Evolutionary conservation across 768 basidiomycete genomes (phyloP).

Genomic region (Amanita jacksonii): DNA sequence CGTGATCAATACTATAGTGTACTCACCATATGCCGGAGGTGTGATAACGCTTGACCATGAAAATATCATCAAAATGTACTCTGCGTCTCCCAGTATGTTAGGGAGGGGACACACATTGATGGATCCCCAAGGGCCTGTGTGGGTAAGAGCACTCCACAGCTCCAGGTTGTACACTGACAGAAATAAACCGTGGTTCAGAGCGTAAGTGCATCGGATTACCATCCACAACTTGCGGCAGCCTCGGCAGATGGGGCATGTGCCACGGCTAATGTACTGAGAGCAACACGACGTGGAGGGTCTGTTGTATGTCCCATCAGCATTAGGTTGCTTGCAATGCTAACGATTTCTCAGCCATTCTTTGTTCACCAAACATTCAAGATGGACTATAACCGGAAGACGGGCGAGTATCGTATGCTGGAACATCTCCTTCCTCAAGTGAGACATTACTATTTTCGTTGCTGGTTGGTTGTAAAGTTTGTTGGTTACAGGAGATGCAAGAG

Average conservation of each 20-base stretch:
- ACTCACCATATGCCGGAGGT: slow-evolving; percentile 58
- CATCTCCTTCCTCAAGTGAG: slow-evolving; percentile 65
- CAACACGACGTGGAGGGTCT: slow-evolving; percentile 58
- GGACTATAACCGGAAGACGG: slow-evolving; percentile 71
- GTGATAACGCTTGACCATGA: slow-evolving; percentile 79
- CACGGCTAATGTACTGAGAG: slow-evolving; percentile 63
- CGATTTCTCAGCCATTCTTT: slow-evolving; percentile 51
- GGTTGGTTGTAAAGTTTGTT: neutral
- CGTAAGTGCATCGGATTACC: slow-evolving; percentile 70
- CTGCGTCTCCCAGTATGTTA: slow-evolving; percentile 61
- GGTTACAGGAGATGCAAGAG: slow-evolving; percentile 40
- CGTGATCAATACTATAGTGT: slow-evolving; percentile 59
- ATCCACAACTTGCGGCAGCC: slow-evolving; percentile 76
- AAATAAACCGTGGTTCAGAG: slow-evolving; percentile 32
- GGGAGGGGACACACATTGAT: slow-evolving; percentile 64
- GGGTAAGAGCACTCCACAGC: slow-evolving; percentile 42
- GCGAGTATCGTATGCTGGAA: slow-evolving; percentile 84
- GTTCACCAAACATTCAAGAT: slow-evolving; percentile 76
- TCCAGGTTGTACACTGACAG: neutral
- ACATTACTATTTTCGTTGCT: neutral
- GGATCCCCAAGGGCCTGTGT: slow-evolving; percentile 72
- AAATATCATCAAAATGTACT: slow-evolving; percentile 68
- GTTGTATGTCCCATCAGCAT: slow-evolving; percentile 40
- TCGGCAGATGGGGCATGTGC: slow-evolving; percentile 76
- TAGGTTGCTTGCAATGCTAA: neutral